Percentiles rank a stretch among this genome's conserved stretches.
phyloP scores from a whole-genome alignment of 768 basidiomycete species.

The Lactarius trivialis region DNA sequence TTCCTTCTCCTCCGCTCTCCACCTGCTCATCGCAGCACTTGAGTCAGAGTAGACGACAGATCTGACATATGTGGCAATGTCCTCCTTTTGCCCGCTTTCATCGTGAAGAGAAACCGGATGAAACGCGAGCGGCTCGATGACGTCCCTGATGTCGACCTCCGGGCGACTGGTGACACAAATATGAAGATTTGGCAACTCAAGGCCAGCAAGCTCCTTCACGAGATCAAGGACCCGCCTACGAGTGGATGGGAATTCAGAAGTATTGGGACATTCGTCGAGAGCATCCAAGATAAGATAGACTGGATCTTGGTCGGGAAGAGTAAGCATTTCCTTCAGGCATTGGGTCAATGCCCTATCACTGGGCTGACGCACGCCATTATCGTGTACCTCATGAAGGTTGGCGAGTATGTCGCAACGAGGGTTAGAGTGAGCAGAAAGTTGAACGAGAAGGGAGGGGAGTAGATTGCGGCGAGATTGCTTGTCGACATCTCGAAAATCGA shows the following conservation, averaged over 20 bases:
- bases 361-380: neutral
- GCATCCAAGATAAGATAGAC: neutral
- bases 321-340: neutral
- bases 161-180: neutral
- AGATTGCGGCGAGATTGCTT: neutral
- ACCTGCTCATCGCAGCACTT: constrained; percentile 23
- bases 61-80: neutral
- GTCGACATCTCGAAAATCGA: neutral
- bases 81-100: neutral
- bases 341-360: neutral
- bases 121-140: neutral
- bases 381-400: neutral
- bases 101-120: neutral
- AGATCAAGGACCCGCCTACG: constrained; percentile 28
- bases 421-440: neutral
- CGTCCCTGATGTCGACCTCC: neutral
- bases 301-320: no score
- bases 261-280: constrained; percentile 25
- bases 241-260: constrained; percentile 41
- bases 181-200: neutral
- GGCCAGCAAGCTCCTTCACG: neutral
- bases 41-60: neutral
- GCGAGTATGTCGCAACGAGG: neutral
- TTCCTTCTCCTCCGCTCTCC: constrained; percentile 37
- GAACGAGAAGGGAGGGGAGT: neutral